Evolutionary conservation across 495 filamentous ascomycete genomes (phyloP), one percentile per base, ranked within the genome.

Genomic region (Penicillium bialowiezense): DNA sequence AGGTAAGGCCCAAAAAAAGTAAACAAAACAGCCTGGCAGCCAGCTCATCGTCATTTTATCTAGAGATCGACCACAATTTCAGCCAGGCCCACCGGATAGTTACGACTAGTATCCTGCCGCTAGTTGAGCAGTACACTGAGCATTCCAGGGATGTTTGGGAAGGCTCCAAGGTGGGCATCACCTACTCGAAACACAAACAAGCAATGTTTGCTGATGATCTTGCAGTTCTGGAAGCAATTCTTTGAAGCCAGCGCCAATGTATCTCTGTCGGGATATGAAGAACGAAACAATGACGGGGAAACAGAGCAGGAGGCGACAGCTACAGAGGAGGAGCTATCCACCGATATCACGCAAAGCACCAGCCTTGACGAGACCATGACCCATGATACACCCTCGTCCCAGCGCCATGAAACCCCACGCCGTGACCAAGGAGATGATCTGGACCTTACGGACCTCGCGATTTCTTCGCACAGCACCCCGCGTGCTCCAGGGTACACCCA

Each of bases 21-120:
- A 47, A 60, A 57, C 54, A 52, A 54, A 48, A 37, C 46, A 32
- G 19, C 43, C n/a, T 15, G 19, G 40, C 37, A 51, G 3, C 21
- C 34, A 35, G 19, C 47, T 56, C 19, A 64, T 38, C 19, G 10
- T 21, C 33, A 20, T 44, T n/a, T 41, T 6, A n/a, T 32, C 9
- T 50, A 95, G 93, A 98, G 71, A 98, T 98, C 71, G 93, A 98
- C 67, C 86, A 90, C 68, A 98, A 98, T 60, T 98, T 98, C 69
- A 96, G 88, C 70, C 89, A 89, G 60, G 91, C 93, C 17, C 93
- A 98, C 67, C 87, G 91, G 41, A 97, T 97, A 47, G 91, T 98
- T 31, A 97, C 93, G 8, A 86, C 87, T 0, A 95, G 86, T 52
- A 96, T 98, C 42, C 72, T 98, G 7, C 93, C 93, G 12, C 77